Percentiles rank a stretch among this genome's conserved stretches.
Conservation (phyloP, 768 basidiomycete species). For the Solioccasus polychromus region DNA sequence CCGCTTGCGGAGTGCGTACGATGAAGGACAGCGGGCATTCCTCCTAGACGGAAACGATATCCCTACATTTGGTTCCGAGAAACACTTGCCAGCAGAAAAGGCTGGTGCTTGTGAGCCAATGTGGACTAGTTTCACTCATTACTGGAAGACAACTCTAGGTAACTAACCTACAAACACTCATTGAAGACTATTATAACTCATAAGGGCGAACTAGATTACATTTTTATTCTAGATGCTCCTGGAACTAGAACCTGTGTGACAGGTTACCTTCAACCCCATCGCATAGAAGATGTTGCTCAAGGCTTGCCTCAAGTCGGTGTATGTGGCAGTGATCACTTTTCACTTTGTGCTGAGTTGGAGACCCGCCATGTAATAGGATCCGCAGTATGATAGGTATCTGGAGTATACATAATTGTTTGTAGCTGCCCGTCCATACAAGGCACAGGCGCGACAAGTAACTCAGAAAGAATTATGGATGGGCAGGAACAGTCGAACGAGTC, state of each 20-base stretch:
- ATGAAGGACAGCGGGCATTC: slow-evolving; percentile 41
- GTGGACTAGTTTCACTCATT: slow-evolving; percentile 88
- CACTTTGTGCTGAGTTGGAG: slow-evolving; percentile 64
- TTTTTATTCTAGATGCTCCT: slow-evolving; percentile 65
- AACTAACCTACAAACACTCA: slow-evolving; percentile 12
- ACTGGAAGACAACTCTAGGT: slow-evolving; percentile 84
- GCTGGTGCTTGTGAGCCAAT: slow-evolving; percentile 70
- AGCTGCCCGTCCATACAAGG: too few relatives aligned
- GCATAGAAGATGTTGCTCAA: slow-evolving; percentile 51
- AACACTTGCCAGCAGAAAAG: slow-evolving; percentile 35
- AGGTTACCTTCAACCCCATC: slow-evolving; percentile 62
- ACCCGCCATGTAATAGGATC: slow-evolving; percentile 11
- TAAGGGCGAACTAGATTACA: slow-evolving; percentile 70
- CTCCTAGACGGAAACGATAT: slow-evolving; percentile 14
- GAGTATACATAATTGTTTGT: slow-evolving; percentile 3
- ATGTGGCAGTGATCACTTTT: slow-evolving; percentile 86
- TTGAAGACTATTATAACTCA: slow-evolving; percentile 6
- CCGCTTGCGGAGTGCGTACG: slow-evolving; percentile 66
- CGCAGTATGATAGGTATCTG: slow-evolving; percentile 10
- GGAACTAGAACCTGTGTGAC: slow-evolving; percentile 35
- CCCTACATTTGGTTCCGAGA: slow-evolving; percentile 53
- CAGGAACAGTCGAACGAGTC: not conserved
- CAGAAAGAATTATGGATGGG: too few relatives aligned
- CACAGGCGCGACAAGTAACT: too few relatives aligned
- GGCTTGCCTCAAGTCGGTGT: slow-evolving; percentile 81